A percentile compares a stretch with the other conserved stretches of the same genome.
Evolutionary conservation across 768 basidiomycete genomes (phyloP).

Genomic region (Amanita phalloides): DNA sequence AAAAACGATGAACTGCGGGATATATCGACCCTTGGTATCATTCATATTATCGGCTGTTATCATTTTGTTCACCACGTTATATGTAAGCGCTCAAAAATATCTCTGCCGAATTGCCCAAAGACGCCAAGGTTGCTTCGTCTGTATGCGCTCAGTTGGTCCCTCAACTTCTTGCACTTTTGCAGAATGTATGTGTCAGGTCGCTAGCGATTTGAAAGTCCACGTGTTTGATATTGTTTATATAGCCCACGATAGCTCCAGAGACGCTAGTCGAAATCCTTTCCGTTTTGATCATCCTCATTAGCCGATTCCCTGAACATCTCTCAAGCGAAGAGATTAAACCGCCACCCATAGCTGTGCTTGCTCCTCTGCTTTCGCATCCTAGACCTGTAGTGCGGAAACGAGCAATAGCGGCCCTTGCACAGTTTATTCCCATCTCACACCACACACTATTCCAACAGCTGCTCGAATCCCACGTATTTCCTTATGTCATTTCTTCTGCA

Average conservation of each 20-base stretch:
- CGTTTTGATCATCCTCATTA: conserved; percentile 82
- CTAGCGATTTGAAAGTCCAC: not conserved
- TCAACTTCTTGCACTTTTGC: conserved; percentile 69
- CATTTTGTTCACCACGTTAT: not conserved
- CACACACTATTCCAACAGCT: conserved; percentile 52
- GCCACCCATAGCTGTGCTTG: conserved; percentile 55
- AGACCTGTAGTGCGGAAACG: conserved; percentile 89
- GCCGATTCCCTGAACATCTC: conserved; percentile 68
- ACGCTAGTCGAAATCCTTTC: conserved; percentile 75
- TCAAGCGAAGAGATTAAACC: conserved; percentile 39
- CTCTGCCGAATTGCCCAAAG: conserved; percentile 78
- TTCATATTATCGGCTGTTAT: not conserved
- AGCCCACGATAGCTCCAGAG: conserved; percentile 68
- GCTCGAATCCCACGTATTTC: conserved; percentile 46
- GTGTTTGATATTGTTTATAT: conserved; percentile 10
- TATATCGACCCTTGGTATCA: conserved; percentile 80
- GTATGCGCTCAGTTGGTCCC: conserved; percentile 81
- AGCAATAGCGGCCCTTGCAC: conserved; percentile 76
- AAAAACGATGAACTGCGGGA: conserved; percentile 91
- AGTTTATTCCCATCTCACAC: conserved; percentile 69
- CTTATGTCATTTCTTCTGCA: conserved; percentile 41
- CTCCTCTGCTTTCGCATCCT: conserved; percentile 60
- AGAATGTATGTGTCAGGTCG: conserved; percentile 40
- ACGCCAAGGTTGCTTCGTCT: conserved; percentile 66
- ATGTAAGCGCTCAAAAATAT: conserved; percentile 84